Base-by-base conservation (phyloP, 1,139 yeast species). In the Spathaspora sp. region DNA sequence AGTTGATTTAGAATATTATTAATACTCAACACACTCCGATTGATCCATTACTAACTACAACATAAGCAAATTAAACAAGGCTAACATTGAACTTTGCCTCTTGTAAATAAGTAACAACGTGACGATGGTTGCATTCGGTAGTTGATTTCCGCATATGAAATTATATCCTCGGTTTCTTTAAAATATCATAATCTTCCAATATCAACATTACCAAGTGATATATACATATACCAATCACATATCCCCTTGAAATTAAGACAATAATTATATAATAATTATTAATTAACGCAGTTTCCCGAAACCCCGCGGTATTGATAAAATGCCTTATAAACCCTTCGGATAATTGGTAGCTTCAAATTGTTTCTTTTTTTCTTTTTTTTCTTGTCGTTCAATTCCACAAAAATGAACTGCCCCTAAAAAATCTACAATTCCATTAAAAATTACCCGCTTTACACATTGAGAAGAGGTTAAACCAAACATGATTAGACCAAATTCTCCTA, bases 401-500 rank as follows among this genome's bases (percentile, higher is more conserved):
- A 15, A 18, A 7, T 37, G 23, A 25, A n/a, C 23, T 36, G 24
- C 25, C 39, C 39, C 25, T 18, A 10, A 8, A 10, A 10, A 8
- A 25, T 27, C 10, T 2, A 27, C 5, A n/a, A 10, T 23, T 10
- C 3, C 26, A 10, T 16, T 24, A 3, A 11, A 38, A 24, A 23
- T 25, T 38, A n/a, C 27, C 27, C 26, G 16, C 29, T 11, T 20
- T 23, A 23, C 27, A 20, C 17, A 20, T n/a, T 20, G 23, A 20
- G 23, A 20, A 20, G 23, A 20, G 23, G n/a, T 11, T 9, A 25
- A 18, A 29, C 17, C 13, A 31, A 16, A 11, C 7, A 46, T 43
- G 46, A 33, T 43, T 23, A 37, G 42, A 10, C 52, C 51, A 16
- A 52, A 49, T 40, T 52, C 54, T 11, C 54, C 55, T 2, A 33